Evolutionary conservation across 805 yeast species (phyloP).

Genomic region (Danielozyma ontarioensis): DNA sequence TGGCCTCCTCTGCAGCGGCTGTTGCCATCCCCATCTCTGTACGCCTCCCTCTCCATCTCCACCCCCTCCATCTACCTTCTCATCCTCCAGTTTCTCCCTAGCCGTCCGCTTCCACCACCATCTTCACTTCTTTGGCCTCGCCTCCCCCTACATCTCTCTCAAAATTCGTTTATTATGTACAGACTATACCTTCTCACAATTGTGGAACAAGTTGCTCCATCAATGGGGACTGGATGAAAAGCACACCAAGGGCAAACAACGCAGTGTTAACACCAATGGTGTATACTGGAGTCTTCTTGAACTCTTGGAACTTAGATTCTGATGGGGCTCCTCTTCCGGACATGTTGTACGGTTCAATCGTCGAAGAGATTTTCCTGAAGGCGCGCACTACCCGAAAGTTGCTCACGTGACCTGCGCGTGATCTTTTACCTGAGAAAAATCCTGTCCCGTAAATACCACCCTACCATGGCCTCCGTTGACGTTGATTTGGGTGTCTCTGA

Average conservation of each 20-base stretch:
- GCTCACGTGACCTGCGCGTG: no score
- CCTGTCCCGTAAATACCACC: no score
- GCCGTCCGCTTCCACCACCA: no score
- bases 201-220: slow-evolving; percentile 84
- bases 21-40: no score
- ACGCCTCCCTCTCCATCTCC: no score
- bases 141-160: no score
- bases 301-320: slow-evolving; percentile 38
- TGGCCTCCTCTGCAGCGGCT: no score
- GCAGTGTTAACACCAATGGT: slow-evolving; percentile 59
- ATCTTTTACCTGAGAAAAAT: neutral
- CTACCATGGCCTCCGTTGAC: slow-evolving; percentile 38
- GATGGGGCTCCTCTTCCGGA: slow-evolving; percentile 19
- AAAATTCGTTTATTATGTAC: neutral
- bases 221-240: slow-evolving; percentile 69
- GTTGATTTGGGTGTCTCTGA: slow-evolving; percentile 60
- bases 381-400: no score
- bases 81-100: no score
- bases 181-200: slow-evolving; percentile 22
- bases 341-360: slow-evolving; percentile 9
- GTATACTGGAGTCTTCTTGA: slow-evolving; percentile 61
- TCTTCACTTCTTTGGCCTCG: no score
- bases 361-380: no score
- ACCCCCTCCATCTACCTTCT: no score
- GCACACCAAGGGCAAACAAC: slow-evolving; percentile 67